Conservation (phyloP, 345 rosid species). For the Hevea brasiliensis region DNA sequence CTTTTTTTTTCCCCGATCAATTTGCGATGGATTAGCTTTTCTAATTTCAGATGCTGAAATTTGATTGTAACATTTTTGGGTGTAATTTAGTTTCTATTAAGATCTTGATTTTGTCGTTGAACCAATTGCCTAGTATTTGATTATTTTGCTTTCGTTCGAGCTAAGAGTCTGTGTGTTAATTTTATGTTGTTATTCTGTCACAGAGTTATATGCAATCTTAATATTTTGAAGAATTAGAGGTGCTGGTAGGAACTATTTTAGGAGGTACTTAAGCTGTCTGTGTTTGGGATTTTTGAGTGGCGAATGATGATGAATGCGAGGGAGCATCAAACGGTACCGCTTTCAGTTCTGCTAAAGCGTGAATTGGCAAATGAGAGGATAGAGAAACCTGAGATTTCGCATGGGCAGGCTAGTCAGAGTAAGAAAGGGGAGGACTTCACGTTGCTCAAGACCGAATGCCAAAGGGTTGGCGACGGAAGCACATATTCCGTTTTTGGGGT, state of each 20-base stretch:
- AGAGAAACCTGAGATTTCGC: constrained; percentile 71
- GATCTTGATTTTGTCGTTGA: constrained; percentile 29
- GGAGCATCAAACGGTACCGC: constrained; percentile 86
- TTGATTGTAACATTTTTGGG: not conserved
- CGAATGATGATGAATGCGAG: constrained; percentile 53
- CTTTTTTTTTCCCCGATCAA: not conserved
- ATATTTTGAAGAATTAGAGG: constrained; percentile 25
- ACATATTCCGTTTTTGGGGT: constrained; percentile 89
- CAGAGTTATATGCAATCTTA: constrained; percentile 14
- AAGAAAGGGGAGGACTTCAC: constrained; percentile 97
- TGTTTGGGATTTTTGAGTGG: constrained; percentile 6
- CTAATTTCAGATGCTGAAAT: not conserved
- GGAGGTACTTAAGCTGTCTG: constrained; percentile 7
- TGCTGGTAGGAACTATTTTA: constrained; percentile 10
- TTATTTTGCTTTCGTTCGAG: not conserved
- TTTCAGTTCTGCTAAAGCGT: constrained; percentile 79
- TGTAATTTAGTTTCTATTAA: constrained; percentile 11
- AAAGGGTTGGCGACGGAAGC: constrained; percentile 79
- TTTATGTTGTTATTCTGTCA: not conserved
- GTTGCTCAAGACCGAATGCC: constrained; percentile 74
- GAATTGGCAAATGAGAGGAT: constrained; percentile 82
- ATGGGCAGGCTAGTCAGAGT: constrained; percentile 86
- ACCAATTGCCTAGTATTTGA: not conserved
- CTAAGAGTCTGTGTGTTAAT: not conserved
- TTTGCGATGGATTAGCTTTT: not conserved